Evolutionary conservation across 192 early-diverging fungal genomes (phyloP).

Genomic region (Oehlia diaphana): DNA sequence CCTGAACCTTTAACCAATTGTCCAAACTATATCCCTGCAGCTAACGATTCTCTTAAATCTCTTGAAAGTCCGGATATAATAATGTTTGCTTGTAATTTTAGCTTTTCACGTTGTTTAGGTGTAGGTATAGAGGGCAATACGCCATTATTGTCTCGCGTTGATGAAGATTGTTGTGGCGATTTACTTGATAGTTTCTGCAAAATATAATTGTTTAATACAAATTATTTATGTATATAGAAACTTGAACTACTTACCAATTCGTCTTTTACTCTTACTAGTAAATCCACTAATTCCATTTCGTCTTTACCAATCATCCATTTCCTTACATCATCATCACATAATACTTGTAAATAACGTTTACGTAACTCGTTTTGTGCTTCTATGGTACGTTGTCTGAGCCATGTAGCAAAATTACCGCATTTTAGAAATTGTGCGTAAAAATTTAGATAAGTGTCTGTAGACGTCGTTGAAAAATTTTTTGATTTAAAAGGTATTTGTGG

Average conservation of each 20-base stretch:
- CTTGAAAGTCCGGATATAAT: conserved; percentile 18
- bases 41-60: conserved; percentile 25
- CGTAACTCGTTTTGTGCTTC: conserved; percentile 82
- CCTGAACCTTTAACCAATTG: too few species aligned
- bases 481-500: conserved; percentile 48
- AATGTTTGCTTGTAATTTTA: conserved; percentile 18
- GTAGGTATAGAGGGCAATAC: background rate
- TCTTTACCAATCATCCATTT: conserved; percentile 52
- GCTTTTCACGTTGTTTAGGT: conserved; percentile 13
- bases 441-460: conserved; percentile 64
- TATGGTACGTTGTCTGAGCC: conserved; percentile 81
- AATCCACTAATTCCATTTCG: conserved; percentile 71
- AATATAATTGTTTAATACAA: background rate
- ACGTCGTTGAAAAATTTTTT: conserved; percentile 41
- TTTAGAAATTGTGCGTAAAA: conserved; percentile 89
- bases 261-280: conserved; percentile 62
- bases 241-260: conserved; percentile 50
- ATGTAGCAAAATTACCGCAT: conserved; percentile 95
- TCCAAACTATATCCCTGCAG: background rate
- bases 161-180: background rate
- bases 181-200: conserved; percentile 2
- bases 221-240: background rate
- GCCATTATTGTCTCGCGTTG: background rate
- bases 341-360: conserved; percentile 69
- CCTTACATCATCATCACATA: conserved; percentile 58